phyloP scores from a whole-genome alignment of 345 rosid species.

The Ceriops zippeliana region DNA sequence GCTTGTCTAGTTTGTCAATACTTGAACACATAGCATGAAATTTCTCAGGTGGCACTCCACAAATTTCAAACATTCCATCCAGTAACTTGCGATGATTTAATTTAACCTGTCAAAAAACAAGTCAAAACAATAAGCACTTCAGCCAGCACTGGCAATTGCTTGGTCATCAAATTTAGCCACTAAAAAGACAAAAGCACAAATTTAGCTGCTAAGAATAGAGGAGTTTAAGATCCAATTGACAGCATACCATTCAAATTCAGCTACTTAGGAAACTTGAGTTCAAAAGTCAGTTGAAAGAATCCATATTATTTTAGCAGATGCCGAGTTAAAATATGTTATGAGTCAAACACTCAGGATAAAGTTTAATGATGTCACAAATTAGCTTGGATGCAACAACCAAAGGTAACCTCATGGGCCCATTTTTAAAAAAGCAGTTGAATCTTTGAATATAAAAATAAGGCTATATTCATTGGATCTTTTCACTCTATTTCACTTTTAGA shows the following conservation, averaged over 20 bases:
- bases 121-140: not conserved
- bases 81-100: conserved; percentile 84
- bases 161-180: not conserved
- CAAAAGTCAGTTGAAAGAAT: too few relatives aligned
- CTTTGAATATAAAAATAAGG: too few relatives aligned
- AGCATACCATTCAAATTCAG: too few relatives aligned
- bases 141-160: not conserved
- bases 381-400: not conserved
- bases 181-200: not conserved
- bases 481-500: not conserved
- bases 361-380: not conserved
- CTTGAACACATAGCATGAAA: conserved; percentile 93
- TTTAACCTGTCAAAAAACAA: conserved; percentile 49
- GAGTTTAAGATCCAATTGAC: too few relatives aligned
- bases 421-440: too few relatives aligned
- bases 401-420: too few relatives aligned
- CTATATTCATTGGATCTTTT: too few relatives aligned
- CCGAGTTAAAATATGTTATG: not conserved
- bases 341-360: not conserved
- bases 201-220: too few relatives aligned
- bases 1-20: conserved; percentile 89
- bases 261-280: too few relatives aligned
- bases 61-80: conserved; percentile 93
- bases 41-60: conserved; percentile 90
- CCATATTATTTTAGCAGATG: not conserved